These are phyloP conservation scores for Torulaspora delbrueckii DNA, from an alignment of 805 yeast species.

Conservation along the genomic window DNA sequence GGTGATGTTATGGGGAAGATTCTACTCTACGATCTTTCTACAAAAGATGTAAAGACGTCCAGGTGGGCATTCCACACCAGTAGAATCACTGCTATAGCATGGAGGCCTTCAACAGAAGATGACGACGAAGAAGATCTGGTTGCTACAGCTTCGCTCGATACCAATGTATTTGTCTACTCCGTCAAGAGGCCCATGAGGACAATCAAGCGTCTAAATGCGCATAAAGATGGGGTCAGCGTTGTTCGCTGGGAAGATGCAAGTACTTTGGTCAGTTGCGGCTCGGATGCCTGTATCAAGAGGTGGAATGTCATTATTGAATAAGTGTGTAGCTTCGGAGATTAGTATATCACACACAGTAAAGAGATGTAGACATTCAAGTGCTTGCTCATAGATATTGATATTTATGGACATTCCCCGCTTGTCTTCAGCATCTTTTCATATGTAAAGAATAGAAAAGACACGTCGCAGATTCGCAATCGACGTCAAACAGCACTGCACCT, in stretches of 20 bases:
- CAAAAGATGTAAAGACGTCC: slow-evolving; percentile 60
- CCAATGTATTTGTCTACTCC: slow-evolving; percentile 73
- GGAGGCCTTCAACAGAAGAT: slow-evolving; percentile 43
- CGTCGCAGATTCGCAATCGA: no score
- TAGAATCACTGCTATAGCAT: slow-evolving; percentile 65
- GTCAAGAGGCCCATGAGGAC: slow-evolving; percentile 74
- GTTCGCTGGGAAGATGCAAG: slow-evolving; percentile 60
- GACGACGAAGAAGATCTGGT: slow-evolving; percentile 47
- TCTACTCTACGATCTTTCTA: slow-evolving; percentile 55
- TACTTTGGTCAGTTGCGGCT: slow-evolving; percentile 63
- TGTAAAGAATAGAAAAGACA: no score
- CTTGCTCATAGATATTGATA: no score
- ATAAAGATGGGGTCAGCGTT: slow-evolving; percentile 78
- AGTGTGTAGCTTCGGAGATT: background rate
- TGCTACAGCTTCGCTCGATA: slow-evolving; percentile 79
- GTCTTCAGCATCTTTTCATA: no score
- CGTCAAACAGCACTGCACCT: no score
- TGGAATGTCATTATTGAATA: slow-evolving; percentile 46
- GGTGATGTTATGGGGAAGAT: slow-evolving; percentile 89
- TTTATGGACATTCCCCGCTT: no score
- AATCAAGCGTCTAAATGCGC: slow-evolving; percentile 70
- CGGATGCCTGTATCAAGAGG: slow-evolving; percentile 71
- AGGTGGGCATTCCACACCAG: slow-evolving; percentile 97
- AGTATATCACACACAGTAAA: no score
- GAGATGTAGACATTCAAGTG: no score